Base-by-base conservation (phyloP, 1,284 basidiomycete genomes). In the Heimioporus punctisporus region DNA sequence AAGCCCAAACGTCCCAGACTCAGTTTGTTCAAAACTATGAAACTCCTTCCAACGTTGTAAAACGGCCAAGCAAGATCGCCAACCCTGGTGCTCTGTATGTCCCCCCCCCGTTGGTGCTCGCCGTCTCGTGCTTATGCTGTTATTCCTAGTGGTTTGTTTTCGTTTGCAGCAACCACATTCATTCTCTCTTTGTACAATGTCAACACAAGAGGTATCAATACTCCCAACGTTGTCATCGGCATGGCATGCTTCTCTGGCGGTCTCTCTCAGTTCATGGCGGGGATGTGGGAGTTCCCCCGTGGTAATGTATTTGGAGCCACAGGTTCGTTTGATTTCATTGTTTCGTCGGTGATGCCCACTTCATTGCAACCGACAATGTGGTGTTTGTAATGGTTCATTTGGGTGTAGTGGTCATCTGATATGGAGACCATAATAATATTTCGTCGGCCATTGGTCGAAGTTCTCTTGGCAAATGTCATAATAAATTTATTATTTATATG, bases 191-290 rank as follows among this genome's bases (percentile, higher is more conserved):
- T 90, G 64, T 86, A 81, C 77, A 91, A 88, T 66, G 74, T 81
- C 41, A 65, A 77, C 51, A 72, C 85, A 39, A 76, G 84, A 23
- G 72, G 74, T 19, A 74, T 91, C 53, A 61, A 65, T 24, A 69
- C 69, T 4, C 81, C 87, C 30, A 95, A 95, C 65, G 84, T 90
- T 51, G 84, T 96, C 58, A 80, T 95, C 54, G 93, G 92, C 58
- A 91, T 95, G 84, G 91, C 92, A 9, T 70, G 92, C 57, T 90
- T 83, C 69, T 84, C 83, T 58, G 95, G 95, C 55, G 96, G 96
- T 57, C 81, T 96, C 24, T 84, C 83, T 10, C 96, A 91, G 68
- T 76, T 90, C 60, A 64, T 87, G 26, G 87, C 87, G 11, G 87
- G 88, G 42, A 88, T 90, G 86, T 90, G 88, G 87, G 86, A 88